Conservation (phyloP, 169 alveolate species). For the Haemoproteus tartakovskyi region DNA sequence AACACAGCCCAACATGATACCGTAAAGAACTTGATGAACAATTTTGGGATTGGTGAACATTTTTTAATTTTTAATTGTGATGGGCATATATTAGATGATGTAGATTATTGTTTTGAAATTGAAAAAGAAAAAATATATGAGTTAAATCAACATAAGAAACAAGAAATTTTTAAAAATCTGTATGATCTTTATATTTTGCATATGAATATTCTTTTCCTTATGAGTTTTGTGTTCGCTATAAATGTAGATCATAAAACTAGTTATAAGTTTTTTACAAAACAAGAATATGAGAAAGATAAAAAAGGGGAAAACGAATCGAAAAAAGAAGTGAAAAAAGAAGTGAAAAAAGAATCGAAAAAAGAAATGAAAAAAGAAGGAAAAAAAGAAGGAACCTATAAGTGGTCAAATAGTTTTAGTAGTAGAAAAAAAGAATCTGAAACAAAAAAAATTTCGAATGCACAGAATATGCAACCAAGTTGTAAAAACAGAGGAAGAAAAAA, state of each 20-base stretch:
- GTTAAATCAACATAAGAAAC: constrained; percentile 15
- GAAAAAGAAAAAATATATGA: constrained; percentile 11
- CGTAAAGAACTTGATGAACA: background rate
- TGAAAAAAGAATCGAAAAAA: too few relatives aligned
- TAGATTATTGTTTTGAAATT: constrained; percentile 3
- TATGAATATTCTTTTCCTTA: constrained; percentile 4
- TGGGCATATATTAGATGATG: background rate
- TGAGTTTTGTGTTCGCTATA: constrained; percentile 8
- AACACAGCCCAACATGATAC: background rate
- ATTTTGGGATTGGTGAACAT: background rate
- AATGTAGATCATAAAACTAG: constrained; percentile 32
- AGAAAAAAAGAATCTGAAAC: too few relatives aligned
- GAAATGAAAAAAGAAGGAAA: too few relatives aligned
- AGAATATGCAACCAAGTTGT: background rate
- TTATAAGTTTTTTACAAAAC: constrained; percentile 16
- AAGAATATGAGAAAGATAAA: background rate
- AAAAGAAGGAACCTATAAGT: too few relatives aligned
- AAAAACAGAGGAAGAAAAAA: background rate
- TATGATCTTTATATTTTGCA: constrained; percentile 1
- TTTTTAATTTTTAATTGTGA: constrained; percentile 21
- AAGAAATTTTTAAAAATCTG: constrained; percentile 9
- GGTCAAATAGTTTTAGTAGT: too few relatives aligned
- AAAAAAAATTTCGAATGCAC: too few relatives aligned
- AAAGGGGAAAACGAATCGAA: background rate
- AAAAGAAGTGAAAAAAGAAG: background rate